Evolutionary conservation across 495 filamentous ascomycete genomes (phyloP), one percentile per base, ranked within the genome.

Genomic region (Echria macrotheca): DNA sequence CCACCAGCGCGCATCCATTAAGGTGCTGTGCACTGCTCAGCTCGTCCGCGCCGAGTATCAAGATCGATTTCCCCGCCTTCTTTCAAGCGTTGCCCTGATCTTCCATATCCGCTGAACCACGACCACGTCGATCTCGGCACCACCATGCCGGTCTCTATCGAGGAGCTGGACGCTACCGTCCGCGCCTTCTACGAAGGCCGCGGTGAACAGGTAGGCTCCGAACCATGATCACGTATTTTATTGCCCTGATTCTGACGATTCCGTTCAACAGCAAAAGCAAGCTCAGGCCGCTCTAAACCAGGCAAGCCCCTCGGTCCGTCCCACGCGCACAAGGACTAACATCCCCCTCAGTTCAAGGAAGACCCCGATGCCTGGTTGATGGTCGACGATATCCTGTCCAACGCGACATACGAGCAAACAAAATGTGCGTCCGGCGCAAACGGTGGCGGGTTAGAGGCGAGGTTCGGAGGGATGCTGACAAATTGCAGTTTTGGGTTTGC

Each of bases 181-280:
- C 90, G 85, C 54, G 84, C 87, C 69, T 96, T 98, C 74, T 97
- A 94, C 55, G 93, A 97, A 72, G 91, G 87, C 65, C 84, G 91
- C 66, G 93, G 93, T 35, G 86, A 95, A 44, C 74, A 87, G 72
- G 91, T 96, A 74, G 64, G 80, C 71, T n/a, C 44, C 60, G 43
- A 61, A 51, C 61, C 59, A 32, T 56, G 40, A 41, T 41, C n/a
- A n/a, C n/a, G n/a, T n/a, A n/a, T n/a, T n/a, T n/a, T n/a, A n/a
- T n/a, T n/a, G n/a, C n/a, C n/a, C n/a, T n/a, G n/a, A n/a, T n/a
- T n/a, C n/a, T n/a, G n/a, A n/a, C n/a, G n/a, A n/a, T n/a, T n/a
- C n/a, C n/a, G n/a, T n/a, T n/a, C n/a, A n/a, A 48, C 15, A 97
- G 90, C 93, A 96, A 94, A 95, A 95, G 73, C 85, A 87, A 78